phyloP scores from a whole-genome alignment of 495 filamentous ascomycete genomes.

The Penicillium argentinense region DNA sequence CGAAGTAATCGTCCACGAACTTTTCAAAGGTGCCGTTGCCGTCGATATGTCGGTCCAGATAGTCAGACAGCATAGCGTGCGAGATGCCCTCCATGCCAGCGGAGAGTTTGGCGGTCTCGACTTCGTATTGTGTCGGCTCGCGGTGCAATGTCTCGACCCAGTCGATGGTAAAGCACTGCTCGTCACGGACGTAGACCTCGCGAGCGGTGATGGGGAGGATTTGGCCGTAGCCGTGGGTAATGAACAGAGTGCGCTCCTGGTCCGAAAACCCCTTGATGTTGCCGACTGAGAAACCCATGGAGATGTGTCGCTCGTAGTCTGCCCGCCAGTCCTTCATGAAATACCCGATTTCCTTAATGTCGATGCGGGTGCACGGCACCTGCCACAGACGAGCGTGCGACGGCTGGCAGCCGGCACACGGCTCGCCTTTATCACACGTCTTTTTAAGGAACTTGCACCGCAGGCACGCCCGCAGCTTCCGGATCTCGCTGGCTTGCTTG shows the following conservation, averaged over 20 bases:
- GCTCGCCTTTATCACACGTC: slow-evolving; percentile 94
- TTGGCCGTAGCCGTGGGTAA: slow-evolving; percentile 88
- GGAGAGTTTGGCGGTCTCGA: slow-evolving; percentile 80
- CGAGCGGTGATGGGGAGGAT: slow-evolving; percentile 84
- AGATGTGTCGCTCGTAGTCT: slow-evolving; percentile 87
- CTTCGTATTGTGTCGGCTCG: slow-evolving; percentile 73
- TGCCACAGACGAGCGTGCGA: slow-evolving; percentile 92
- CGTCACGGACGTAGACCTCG: slow-evolving; percentile 86
- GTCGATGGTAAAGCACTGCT: slow-evolving; percentile 87
- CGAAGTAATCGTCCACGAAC: slow-evolving; percentile 92
- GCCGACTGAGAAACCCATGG: slow-evolving; percentile 79
- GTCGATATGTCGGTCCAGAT: slow-evolving; percentile 89
- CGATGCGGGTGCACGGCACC: slow-evolving; percentile 91
- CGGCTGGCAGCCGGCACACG: slow-evolving; percentile 88
- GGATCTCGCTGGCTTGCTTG: slow-evolving; percentile 90
- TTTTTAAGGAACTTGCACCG: slow-evolving; percentile 99
- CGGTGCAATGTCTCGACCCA: slow-evolving; percentile 79
- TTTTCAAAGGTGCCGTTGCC: slow-evolving; percentile 73
- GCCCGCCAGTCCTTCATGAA: slow-evolving; percentile 99
- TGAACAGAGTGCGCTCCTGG: slow-evolving; percentile 74
- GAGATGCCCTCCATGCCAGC: slow-evolving; percentile 83
- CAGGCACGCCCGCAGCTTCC: slow-evolving; percentile 86
- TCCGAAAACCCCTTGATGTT: slow-evolving; percentile 92
- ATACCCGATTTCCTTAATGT: slow-evolving; percentile 94
- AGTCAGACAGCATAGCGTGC: slow-evolving; percentile 73